Base-by-base conservation (phyloP, 495 filamentous ascomycete genomes). In the Talaromyces proteolyticus region DNA sequence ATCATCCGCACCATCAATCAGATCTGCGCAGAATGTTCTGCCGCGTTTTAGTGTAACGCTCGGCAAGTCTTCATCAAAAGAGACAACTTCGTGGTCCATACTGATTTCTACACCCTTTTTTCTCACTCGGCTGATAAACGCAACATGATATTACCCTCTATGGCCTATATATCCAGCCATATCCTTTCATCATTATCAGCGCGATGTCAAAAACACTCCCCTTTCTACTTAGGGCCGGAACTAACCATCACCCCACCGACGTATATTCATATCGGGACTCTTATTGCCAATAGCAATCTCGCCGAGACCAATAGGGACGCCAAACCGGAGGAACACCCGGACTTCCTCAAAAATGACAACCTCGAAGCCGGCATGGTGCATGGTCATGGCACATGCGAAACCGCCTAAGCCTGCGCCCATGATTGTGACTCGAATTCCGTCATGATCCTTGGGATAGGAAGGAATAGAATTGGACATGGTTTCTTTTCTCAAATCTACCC, bases 301-400 rank as follows among this genome's bases (percentile, higher is more conserved):
- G 5, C 43, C 43, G 3, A 45, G 23, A 17, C 43, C 43, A 8
- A 45, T 21, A 18, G 43, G 26, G 43, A 25, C 43, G 43, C 77
- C 77, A 0, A 80, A 64, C 0, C 76, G 68, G 16, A 63, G 57
- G 62, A 80, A 80, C 1, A 62, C 53, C 34, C 57, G 66, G 1
- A 78, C 66, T 49, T 68, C 75, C 55, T 80, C 77, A 47, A 72
- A 72, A 4, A 80, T 65, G 36, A 63, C 53, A 1, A 80, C 76
- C 0, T 62, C 50, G 64, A 77, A 75, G 18, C 75, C 50, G 16
- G 50, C 50, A 14, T 29, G 20, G 18, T 43, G 42, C 21, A 52
- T 38, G 4, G 42, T 42, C 24, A 73, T 69, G 7, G 63, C 68
- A 12, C 67, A 64, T 18, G 65, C 52, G 14, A 73, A 60, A 12